phyloP scores from a whole-genome alignment of 1,284 basidiomycete genomes.

The Ustilago tritici region DNA sequence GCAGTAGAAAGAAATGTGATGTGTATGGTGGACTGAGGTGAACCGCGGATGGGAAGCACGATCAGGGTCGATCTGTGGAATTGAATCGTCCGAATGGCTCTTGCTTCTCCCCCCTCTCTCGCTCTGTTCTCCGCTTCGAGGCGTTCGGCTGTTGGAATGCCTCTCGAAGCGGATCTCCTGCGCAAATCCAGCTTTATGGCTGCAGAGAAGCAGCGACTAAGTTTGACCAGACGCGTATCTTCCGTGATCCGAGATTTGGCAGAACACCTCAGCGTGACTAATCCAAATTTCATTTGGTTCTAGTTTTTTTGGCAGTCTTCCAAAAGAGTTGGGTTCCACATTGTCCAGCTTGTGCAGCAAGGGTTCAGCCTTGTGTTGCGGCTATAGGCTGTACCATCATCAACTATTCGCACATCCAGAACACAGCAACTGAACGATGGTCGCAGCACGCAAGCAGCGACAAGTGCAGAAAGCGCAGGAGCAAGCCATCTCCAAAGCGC shows the following conservation, averaged over 20 bases:
- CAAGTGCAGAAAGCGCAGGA: slow-evolving; percentile 48
- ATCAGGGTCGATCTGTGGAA: slow-evolving; percentile 2
- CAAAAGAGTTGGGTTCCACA: background rate
- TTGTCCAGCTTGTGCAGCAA: background rate
- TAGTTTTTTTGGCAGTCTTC: slow-evolving; percentile 20
- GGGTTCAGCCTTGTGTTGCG: background rate
- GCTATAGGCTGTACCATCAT: background rate
- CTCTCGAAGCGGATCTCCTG: slow-evolving; percentile 6
- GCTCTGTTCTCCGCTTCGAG: slow-evolving; percentile 29
- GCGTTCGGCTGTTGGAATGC: slow-evolving; percentile 13
- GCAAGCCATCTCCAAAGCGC: slow-evolving; percentile 45
- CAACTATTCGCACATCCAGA: background rate
- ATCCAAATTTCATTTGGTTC: slow-evolving; percentile 30
- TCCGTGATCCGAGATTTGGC: slow-evolving; percentile 30
- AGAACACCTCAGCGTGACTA: slow-evolving; percentile 25
- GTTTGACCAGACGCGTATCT: slow-evolving; percentile 25
- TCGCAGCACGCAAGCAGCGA: slow-evolving; percentile 27
- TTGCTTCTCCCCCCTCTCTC: slow-evolving; percentile 1
- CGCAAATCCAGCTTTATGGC: slow-evolving; percentile 6
- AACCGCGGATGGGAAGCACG: slow-evolving; percentile 6
- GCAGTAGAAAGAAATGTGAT: background rate
- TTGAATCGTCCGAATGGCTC: background rate
- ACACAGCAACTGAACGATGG: slow-evolving; percentile 13
- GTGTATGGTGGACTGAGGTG: background rate
- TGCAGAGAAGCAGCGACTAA: background rate